Evolutionary conservation across 441 rosid genomes (phyloP).

Genomic region (Syzygium malaccense): DNA sequence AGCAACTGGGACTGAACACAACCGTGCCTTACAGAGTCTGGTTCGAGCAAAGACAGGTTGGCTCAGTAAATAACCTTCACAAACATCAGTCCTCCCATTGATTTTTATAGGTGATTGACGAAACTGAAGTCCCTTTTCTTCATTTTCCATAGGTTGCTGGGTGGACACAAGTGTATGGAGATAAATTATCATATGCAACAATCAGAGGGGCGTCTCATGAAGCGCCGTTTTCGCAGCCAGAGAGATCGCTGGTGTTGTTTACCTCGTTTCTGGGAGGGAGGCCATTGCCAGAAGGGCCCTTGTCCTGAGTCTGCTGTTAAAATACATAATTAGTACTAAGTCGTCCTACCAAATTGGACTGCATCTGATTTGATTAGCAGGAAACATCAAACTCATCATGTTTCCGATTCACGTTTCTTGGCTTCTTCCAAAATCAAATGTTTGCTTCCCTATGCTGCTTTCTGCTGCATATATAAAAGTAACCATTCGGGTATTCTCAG

Average conservation of each 20-base stretch:
- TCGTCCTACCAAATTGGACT: background rate
- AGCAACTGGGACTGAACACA: constrained; percentile 22
- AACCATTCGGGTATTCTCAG: background rate
- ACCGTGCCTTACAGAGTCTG: constrained; percentile 36
- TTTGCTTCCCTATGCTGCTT: background rate
- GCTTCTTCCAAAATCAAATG: background rate
- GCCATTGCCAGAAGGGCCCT: constrained; percentile 21
- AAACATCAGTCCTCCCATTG: background rate
- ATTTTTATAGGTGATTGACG: background rate
- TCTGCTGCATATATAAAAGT: background rate
- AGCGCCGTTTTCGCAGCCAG: constrained; percentile 38
- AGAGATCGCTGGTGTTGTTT: constrained; percentile 33
- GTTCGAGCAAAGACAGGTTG: constrained; percentile 35
- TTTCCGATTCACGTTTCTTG: background rate
- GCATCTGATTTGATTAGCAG: background rate
- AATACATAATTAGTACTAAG: background rate
- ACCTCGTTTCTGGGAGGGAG: constrained; percentile 34
- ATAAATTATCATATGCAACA: constrained; percentile 33
- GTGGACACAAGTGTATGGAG: constrained; percentile 47
- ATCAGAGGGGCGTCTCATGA: constrained; percentile 53
- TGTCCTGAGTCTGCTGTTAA: background rate
- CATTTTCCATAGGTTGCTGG: constrained; percentile 33
- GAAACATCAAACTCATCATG: background rate
- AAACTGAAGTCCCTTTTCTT: background rate
- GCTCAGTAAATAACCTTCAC: background rate